Evolutionary conservation across 2,329 filamentous ascomycete species (phyloP), one percentile per base, ranked within the genome.

Genomic region (Stachybotrys echinatus): DNA sequence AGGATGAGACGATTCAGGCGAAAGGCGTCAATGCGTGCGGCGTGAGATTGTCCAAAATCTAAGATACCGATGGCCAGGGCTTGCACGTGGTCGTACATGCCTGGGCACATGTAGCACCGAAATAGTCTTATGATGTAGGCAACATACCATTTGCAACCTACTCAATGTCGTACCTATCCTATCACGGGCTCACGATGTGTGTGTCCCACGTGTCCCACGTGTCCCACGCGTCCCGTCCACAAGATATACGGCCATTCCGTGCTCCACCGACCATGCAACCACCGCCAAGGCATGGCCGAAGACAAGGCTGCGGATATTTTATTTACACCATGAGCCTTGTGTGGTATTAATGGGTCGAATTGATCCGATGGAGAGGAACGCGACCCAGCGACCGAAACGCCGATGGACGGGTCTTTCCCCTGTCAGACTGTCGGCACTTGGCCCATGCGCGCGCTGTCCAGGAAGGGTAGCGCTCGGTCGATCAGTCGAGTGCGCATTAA

Each of bases 1-100:
- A 48, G 27, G 48, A 51, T 44, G 47, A 43, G 22, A 48, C 46
- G n/a, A 12, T 18, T 42, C 37, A 20, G 5, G 27, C 27, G 27
- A 10, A 34, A 8, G 27, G 27, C 27, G 27, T 34, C 27, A n/a
- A n/a, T n/a, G 10, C 27, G 27, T 34, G 27, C 14, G 14, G 18
- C 20, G 27, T 5, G 38, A 46, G 23, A 23, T 48, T 39, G n/a
- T 14, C 8, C n/a, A 14, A 18, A 45, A 22, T 39, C 3, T 34
- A 14, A 14, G 27, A 8, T 8, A 34, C 14, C 27, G 14, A 34
- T 8, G 14, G 27, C 27, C 27, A 14, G 10, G 14, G 10, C 14
- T 34, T 34, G 27, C 5, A 14, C 27, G 27, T 34, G 14, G n/a
- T n/a, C 27, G 5, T 8, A 10, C 10, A 5, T 14, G 14, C 3